Evolutionary conservation across 148 eudicot genomes (phyloP), one percentile per base, ranked within the genome.

Genomic region (Rhododendron ferrugineum): DNA sequence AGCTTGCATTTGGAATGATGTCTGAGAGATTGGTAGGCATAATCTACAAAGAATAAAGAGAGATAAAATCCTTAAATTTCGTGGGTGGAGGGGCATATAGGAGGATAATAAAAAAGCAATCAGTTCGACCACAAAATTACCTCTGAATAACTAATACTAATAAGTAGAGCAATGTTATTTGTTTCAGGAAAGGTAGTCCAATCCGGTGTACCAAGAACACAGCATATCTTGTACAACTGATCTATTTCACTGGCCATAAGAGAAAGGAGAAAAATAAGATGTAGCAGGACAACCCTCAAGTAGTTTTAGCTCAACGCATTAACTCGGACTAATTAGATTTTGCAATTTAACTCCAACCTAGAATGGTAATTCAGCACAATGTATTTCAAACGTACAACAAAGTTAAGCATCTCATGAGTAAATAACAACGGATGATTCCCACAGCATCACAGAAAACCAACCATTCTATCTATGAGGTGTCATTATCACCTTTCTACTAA

Each of bases 151-250:
- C 91, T 88, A 78, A 94, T 88, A 85, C 88, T 88, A 80, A 93
- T 86, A 68, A 93, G 88, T 49, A 89, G 93, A 18, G 93, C 75
- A 74, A 90, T 84, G 87, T 93, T 94, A 79, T 84, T 93, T 37
- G 93, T 95, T 62, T 89, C 90, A 58, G 98, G 94, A 80, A 96
- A 96, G 68, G 85, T 84, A 46, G 89, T 86, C 93, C 92, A 89
- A 88, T 92, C 92, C 79, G 99, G 97, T 36, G 93, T 89, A 32
- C 99, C 99, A 89, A 96, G 94, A 80, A 96, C 91, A 90, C 95
- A 86, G 85, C 98, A 96, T 91, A 96, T 96, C 90, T 96, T 96
- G 93, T 93, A 88, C 87, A 93, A 85, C 78, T 96, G 97, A 89
- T 96, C 99, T 74, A 88, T 90, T 91, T 95, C 99, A 94, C 99